Conservation (phyloP, 2,329 filamentous ascomycete genomes). For the Aureobasidium subglaciale region DNA sequence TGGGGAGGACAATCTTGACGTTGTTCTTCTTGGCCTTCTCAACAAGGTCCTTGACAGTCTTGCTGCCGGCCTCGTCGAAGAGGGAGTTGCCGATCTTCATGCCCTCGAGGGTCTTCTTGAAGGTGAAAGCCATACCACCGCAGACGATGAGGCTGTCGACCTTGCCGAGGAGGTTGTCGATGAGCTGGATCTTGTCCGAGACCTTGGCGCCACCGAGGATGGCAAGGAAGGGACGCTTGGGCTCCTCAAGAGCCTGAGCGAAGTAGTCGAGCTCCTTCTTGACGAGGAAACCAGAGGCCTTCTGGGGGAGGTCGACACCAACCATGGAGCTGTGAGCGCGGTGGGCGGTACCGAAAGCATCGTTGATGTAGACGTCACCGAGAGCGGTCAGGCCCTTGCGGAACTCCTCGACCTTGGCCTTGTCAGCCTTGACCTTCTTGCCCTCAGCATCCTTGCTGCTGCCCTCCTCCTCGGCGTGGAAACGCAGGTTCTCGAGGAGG, state of each 20-base stretch:
- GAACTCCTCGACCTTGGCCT: slow-evolving; percentile 86
- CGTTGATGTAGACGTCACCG: slow-evolving; percentile 95
- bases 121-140: slow-evolving; percentile 98
- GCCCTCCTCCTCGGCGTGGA: slow-evolving; percentile 97
- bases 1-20: slow-evolving; percentile 89
- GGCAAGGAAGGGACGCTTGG: slow-evolving; percentile 92
- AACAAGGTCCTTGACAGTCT: slow-evolving; percentile 80
- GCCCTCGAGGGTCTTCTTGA: slow-evolving; percentile 96
- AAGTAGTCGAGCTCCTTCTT: slow-evolving; percentile 99
- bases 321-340: slow-evolving; percentile 99
- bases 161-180: slow-evolving; percentile 97
- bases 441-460: slow-evolving; percentile 88
- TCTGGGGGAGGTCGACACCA: slow-evolving; percentile 88
- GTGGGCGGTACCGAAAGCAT: slow-evolving; percentile 97
- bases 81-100: slow-evolving; percentile 85
- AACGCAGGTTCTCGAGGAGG: slow-evolving; percentile 94
- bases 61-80: slow-evolving; percentile 88
- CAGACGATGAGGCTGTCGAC: slow-evolving; percentile 95
- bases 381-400: slow-evolving; percentile 89
- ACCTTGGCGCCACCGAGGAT: slow-evolving; percentile 98
- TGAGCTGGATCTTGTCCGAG: slow-evolving; percentile 98
- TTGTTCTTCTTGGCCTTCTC: slow-evolving; percentile 96
- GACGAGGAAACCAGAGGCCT: slow-evolving; percentile 96
- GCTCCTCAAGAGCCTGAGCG: slow-evolving; percentile 87
- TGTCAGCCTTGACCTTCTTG: slow-evolving; percentile 97